Base-by-base conservation (phyloP, 2,329 filamentous ascomycete species). In the Hymenoscyphus scutula region DNA sequence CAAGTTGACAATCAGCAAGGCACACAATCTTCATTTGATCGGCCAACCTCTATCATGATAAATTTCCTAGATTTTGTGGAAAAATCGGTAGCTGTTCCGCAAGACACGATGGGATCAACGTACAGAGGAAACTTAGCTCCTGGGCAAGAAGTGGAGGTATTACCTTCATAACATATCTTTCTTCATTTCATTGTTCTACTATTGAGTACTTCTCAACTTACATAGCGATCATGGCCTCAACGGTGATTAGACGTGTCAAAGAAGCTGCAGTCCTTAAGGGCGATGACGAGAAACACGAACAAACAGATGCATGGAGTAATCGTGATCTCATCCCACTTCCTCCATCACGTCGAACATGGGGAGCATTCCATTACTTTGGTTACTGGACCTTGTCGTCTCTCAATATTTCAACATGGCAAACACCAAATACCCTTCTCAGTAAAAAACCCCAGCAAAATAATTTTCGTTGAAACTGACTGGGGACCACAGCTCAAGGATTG, bases 281-380 rank as follows among this genome's bases (percentile, higher is more conserved):
- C 19, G 23, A 48, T 48, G 41, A 48, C 8, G 41, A 48, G 10
- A 48, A 48, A 48, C 41, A 48, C 41, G 41, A 48, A 11, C 41
- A 48, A 48, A 48, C 41, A 48, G 41, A 48, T 48, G 41, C 41
- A 11, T 48, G 41, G 41, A 48, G 41, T 13, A 48, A 48, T 11
- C 41, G 41, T 23, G 41, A 48, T 48, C 41, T 48, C 19, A 48
- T 48, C 13, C 41, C 41, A 23, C 41, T 48, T 25, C 41, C 41
- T 48, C 41, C 41, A 8, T 23, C 19, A 11, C 41, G 41, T 48
- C 41, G 41, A 10, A 48, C n/a, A 25, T 48, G 41, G 41, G 41
- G 41, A 25, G n/a, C 41, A 3, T 48, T 48, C 19, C 41, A 48
- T 23, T 48, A 48, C 41, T 48, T 48, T 25, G 41, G 41, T 8